These are phyloP conservation scores for Exobasidium rhododendri DNA, from an alignment of 1,284 basidiomycete species.

Conservation along the genomic window DNA sequence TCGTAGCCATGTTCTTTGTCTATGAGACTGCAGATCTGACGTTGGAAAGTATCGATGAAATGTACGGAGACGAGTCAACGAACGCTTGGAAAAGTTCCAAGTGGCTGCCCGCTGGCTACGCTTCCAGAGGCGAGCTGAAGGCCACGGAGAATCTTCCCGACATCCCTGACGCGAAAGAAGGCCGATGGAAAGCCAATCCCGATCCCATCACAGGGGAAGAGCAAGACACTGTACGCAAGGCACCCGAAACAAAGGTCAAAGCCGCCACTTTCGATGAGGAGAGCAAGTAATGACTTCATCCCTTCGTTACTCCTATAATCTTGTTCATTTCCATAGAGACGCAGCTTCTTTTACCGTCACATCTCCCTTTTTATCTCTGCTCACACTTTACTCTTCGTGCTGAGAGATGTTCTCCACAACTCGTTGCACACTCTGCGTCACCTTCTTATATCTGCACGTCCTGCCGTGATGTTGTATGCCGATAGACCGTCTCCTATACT, in stretches of 20 bases:
- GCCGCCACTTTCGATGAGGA: too few species aligned
- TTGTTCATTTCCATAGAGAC: too few species aligned
- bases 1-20: slow-evolving; percentile 72
- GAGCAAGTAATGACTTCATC: too few species aligned
- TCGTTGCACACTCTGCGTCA: too few species aligned
- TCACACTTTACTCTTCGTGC: too few species aligned
- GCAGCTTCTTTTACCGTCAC: too few species aligned
- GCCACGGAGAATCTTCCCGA: slow-evolving; percentile 13
- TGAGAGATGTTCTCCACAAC: too few species aligned
- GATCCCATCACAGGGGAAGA: slow-evolving; percentile 18
- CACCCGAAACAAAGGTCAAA: slow-evolving; percentile 11
- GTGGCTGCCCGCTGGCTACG: slow-evolving; percentile 54
- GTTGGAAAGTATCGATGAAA: slow-evolving; percentile 69
- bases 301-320: too few species aligned
- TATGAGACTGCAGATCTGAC: slow-evolving; percentile 71
- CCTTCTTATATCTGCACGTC: too few species aligned
- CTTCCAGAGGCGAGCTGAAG: slow-evolving; percentile 22
- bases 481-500: too few species aligned
- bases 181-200: slow-evolving; percentile 15
- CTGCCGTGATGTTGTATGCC: too few species aligned
- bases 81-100: slow-evolving; percentile 67
- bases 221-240: slow-evolving; percentile 15
- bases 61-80: slow-evolving; percentile 70
- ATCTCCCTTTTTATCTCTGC: too few species aligned
- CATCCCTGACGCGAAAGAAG: slow-evolving; percentile 11